Evolutionary conservation across 352 stramenopile genomes (phyloP).

Genomic region (Phytophthora boehmeriae): DNA sequence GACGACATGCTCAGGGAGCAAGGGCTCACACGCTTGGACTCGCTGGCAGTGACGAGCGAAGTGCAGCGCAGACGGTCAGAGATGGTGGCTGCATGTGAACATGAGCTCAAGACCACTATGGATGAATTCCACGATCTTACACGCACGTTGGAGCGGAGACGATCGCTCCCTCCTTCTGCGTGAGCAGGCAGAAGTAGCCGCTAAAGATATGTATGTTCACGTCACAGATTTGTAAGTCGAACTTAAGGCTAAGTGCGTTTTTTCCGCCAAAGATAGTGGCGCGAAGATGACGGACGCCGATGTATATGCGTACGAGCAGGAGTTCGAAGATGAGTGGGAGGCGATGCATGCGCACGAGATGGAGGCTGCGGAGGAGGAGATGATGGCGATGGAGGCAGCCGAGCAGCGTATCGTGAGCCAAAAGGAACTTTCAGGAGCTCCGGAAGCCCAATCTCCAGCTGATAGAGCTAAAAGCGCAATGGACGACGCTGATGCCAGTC

Average conservation of each 20-base stretch:
- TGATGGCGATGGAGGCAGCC: conserved; percentile 60
- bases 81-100: conserved; percentile 71
- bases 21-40: conserved; percentile 34
- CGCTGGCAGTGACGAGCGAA: conserved; percentile 40
- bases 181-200: conserved; percentile 15
- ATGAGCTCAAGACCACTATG: conserved; percentile 59
- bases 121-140: conserved; percentile 67
- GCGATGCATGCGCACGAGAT: conserved; percentile 82
- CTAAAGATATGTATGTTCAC: conserved; percentile 1
- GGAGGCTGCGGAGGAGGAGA: conserved; percentile 74
- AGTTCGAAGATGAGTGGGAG: conserved; percentile 87
- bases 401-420: conserved; percentile 33
- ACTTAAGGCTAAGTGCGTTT: conserved; percentile 40
- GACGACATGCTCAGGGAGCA: conserved; percentile 53
- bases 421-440: conserved; percentile 3
- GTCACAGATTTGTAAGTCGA: conserved; percentile 28
- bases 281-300: conserved; percentile 66
- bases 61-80: conserved; percentile 52
- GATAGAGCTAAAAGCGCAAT: conserved; percentile 8
- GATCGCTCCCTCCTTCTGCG: conserved; percentile 9
- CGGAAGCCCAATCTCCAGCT: conserved; percentile 7
- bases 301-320: conserved; percentile 79
- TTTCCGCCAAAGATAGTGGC: conserved; percentile 11
- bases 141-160: conserved; percentile 31
- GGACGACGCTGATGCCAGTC: conserved; percentile 24